Base-by-base conservation (phyloP, 257 asterid genomes). In the Solanum raphanifolium region DNA sequence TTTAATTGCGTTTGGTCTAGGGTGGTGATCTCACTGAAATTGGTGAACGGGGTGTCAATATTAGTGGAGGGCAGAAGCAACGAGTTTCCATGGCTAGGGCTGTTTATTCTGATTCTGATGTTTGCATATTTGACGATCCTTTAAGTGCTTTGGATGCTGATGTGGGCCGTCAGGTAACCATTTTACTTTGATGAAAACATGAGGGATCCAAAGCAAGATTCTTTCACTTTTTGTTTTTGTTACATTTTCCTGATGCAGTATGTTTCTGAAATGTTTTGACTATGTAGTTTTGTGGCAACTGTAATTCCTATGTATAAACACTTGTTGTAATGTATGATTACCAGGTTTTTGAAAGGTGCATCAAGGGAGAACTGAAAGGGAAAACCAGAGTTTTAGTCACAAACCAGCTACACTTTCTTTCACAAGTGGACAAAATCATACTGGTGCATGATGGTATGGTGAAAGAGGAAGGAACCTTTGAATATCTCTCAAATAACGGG, bases 81-180 rank as follows among this genome's bases (percentile, higher is more conserved):
- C 94, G 99, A 88, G 99, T 97, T 91, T 97, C 99, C 58, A 93
- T 97, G 99, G 99, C 99, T 76, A 92, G 99, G 83, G 99, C 99
- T 84, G 98, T 95, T 52, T 97, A 97, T 90, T 97, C 99, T 41
- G 87, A 94, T 93, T 96, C 99, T 12, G 99, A 97, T 90, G 98
- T 96, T 60, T 97, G 90, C 90, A 82, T 97, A 89, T 97, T 97
- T 90, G 99, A 97, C 88, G 99, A 97, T 88, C 99, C 99, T 81
- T 91, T 97, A 90, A 97, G 99, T 91, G 99, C 99, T 91, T 92
- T 97, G 32, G 99, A 97, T 90, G 99, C 99, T 88, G 99, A 95
- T 83, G 99, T 97, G 88, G 99, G 95, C 85, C 96, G 98, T 55
- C 98, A 97, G 97, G 99, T 97, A 90, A 92, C 66, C 85, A 36